A percentile compares a stretch with the other conserved stretches of the same genome.
Evolutionary conservation across 768 basidiomycete species (phyloP).

Genomic region (Agaricus sinodeliciosus): DNA sequence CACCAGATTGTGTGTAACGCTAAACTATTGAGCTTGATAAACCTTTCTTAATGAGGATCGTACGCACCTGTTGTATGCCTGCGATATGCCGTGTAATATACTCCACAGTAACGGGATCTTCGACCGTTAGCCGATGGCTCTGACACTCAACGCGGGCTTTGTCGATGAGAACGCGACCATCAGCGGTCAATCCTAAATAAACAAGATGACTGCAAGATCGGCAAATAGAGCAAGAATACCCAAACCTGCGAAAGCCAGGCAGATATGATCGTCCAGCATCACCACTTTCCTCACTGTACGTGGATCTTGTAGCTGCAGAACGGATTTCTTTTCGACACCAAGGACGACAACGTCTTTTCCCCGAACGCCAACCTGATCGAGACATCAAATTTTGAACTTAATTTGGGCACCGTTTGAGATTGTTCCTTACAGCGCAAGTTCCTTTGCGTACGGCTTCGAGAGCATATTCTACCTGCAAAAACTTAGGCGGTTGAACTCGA

Average conservation of each 20-base stretch:
- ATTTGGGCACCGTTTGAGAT: too few species aligned
- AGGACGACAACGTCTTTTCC: constrained; percentile 93
- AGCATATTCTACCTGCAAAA: constrained; percentile 90
- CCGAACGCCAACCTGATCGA: constrained; percentile 77
- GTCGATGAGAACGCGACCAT: constrained; percentile 96
- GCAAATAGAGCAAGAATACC: constrained; percentile 6
- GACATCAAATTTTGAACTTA: background rate
- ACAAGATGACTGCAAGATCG: constrained; percentile 9
- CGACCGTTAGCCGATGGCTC: constrained; percentile 92
- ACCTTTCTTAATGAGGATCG: background rate
- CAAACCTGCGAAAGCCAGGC: constrained; percentile 94
- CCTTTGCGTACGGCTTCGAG: constrained; percentile 96
- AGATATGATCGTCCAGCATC: constrained; percentile 97
- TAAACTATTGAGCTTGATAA: constrained; percentile 21
- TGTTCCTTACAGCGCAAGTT: constrained; percentile 77
- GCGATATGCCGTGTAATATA: constrained; percentile 98
- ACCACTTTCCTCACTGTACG: constrained; percentile 96
- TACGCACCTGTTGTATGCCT: constrained; percentile 90
- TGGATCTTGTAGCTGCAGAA: constrained; percentile 96
- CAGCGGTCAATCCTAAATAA: constrained; percentile 82
- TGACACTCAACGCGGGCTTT: constrained; percentile 98
- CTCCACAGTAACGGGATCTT: constrained; percentile 97
- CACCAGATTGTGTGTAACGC: constrained; percentile 98
- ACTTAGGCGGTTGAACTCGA: constrained; percentile 10
- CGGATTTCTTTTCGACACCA: constrained; percentile 98